Evolutionary conservation across 2,329 filamentous ascomycete species (phyloP), one percentile per base, ranked within the genome.

Genomic region (Cryphonectria radicalis): DNA sequence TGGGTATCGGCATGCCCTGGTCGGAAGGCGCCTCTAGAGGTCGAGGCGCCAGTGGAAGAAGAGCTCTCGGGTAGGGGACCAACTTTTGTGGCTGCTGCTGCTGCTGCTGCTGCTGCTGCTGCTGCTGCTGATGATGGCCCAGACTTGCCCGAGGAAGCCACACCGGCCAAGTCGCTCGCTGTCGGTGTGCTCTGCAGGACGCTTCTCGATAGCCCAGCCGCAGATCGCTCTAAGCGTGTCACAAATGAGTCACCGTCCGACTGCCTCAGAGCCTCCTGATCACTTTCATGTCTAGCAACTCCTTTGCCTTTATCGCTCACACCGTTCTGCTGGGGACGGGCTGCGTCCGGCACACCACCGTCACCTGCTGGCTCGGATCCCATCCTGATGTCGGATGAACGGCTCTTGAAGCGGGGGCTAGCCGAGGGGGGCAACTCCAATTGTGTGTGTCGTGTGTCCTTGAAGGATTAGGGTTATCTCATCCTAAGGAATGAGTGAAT

Each of bases 1-100:
- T 81, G 78, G 63, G 76, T 75, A 37, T 78, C 76, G 1, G 74
- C 68, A 19, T 78, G 76, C 14, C 75, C 68, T 37, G 77, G 75
- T 66, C 75, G 79, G 70, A 83, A 77, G 43, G 73, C 74, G 40
- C 70, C 72, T 35, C 73, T 69, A 8, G 63, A 42, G 53, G 70
- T 70, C 25, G 75, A 32, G 42, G 53, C 35, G 57, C 64, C 71
- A 55, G 73, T 40, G 59, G 75, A 72, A 3, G 73, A 71, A 17
- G 77, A 77, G 68, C 73, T 76, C 66, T 77, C 77, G 42, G 73
- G 75, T 6, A 50, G 63, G 7, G 57, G 63, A n/a, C 32, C 28
- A 22, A 28, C 7, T 37, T 28, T n/a, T 13, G 7, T 55, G 57
- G 10, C 59, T 55, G 63, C 66, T 50, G 67, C 62, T 14, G 71